Evolutionary conservation across 768 basidiomycete genomes (phyloP), one percentile per base, ranked within the genome.

Genomic region (Obba rivulosa): DNA sequence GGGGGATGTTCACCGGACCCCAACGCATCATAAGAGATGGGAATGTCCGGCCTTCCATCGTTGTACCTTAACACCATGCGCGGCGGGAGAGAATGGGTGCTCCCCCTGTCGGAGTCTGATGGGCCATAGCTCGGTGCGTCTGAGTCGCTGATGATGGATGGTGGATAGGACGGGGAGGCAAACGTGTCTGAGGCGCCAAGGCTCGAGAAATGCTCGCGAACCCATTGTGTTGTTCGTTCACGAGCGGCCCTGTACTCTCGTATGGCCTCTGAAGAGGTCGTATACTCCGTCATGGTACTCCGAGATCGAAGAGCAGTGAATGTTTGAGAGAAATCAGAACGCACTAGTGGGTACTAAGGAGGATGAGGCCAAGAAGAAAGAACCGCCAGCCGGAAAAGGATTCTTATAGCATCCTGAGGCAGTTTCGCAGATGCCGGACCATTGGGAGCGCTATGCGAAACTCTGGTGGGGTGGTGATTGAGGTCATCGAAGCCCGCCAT

Each of bases 1-100:
- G 54, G 43, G 31, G 28, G 7, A 31, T 5, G 5, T 7, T 13
- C 28, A 31, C 28, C 13, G 28, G 28, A 13, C 7, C 28, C 28
- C 13, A 31, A 13, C 28, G 41, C 38, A 17, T 56, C 50, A 43
- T 72, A 64, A n/a, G 78, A 75, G 57, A 87, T 82, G 31, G 83
- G 80, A 8, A 82, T 64, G 64, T 86, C 81, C 2, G 75, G 74
- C 34, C 80, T 63, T 2, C 87, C 85, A 59, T 85, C 80, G 18
- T 68, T 71, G 62, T 81, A 89, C 46, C 77, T 77, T 57, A 88
- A 66, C 50, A 87, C 66, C 83, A 89, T 86, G 57, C 76, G 79
- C 3, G 87, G 86, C 1, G 87, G 87, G 10, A 79, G 57, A 0
- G 75, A 76, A 50, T 67, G 68, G 14, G 62, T 54, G 53, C 72